phyloP scores from a whole-genome alignment of 768 basidiomycete genomes.

The Vararia minispora region DNA sequence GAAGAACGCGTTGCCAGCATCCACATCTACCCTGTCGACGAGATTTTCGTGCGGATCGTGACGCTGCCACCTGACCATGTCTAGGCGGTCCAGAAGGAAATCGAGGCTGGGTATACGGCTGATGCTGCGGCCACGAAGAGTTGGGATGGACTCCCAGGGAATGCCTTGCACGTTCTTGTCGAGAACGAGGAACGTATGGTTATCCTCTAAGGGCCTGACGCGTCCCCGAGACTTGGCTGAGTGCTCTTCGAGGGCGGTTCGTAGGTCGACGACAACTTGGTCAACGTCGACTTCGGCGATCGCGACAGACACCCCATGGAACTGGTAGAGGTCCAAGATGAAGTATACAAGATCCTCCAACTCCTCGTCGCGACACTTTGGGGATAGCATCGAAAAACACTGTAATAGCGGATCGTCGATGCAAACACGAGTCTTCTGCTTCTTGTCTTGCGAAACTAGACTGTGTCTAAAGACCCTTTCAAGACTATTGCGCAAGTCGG shows the following conservation, averaged over 20 bases:
- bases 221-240: slow-evolving; percentile 26
- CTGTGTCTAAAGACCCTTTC: slow-evolving; percentile 67
- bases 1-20: slow-evolving; percentile 65
- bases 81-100: slow-evolving; percentile 78
- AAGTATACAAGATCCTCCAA: slow-evolving; percentile 93
- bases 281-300: slow-evolving; percentile 88
- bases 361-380: slow-evolving; percentile 84
- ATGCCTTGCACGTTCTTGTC: slow-evolving; percentile 84
- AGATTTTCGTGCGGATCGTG: slow-evolving; percentile 13
- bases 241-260: slow-evolving; percentile 66
- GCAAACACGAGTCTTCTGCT: slow-evolving; percentile 35
- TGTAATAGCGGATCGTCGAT: slow-evolving; percentile 71
- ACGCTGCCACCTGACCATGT: slow-evolving; percentile 41
- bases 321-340: slow-evolving; percentile 87
- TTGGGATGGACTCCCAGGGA: slow-evolving; percentile 94
- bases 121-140: slow-evolving; percentile 72
- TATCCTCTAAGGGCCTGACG: slow-evolving; percentile 27
- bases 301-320: slow-evolving; percentile 82
- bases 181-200: slow-evolving; percentile 79
- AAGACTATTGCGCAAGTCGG: slow-evolving; percentile 51
- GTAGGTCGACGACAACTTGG: slow-evolving; percentile 81
- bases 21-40: slow-evolving; percentile 41
- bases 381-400: slow-evolving; percentile 76
- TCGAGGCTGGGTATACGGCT: slow-evolving; percentile 88
- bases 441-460: slow-evolving; percentile 53